Evolutionary conservation across 768 basidiomycete genomes (phyloP), one percentile per base, ranked within the genome.

Genomic region (Lyophyllum atratum): DNA sequence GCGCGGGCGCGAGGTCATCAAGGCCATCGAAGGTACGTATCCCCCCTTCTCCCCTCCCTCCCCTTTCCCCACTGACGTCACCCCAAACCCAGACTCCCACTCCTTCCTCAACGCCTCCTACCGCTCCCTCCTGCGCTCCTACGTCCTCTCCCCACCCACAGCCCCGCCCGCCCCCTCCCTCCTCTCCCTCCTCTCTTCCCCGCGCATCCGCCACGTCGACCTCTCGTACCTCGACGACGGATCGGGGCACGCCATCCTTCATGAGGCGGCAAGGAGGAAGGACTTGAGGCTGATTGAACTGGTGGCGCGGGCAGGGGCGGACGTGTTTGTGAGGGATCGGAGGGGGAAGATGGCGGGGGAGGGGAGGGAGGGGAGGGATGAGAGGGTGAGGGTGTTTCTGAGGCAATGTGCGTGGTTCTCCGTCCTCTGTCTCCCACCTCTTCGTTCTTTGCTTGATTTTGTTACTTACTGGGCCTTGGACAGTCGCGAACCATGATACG

Each of bases 251-350:
- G 85, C 91, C 0, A 71, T 97, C 5, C 77, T 98, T 0, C 95
- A 98, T 61, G 95, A 95, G 69, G 93, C 94, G 1, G 91, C 92
- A 0, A 77, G 83, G 33, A 80, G 93, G 15, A 87, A 88, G 57
- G 93, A 97, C 66, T 73, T 96, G 21, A 78, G 85, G 4, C 73
- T 96, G 19, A 84, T 96, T 25, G 92, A 96, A 65, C 80, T 93
- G n/a, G 88, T 86, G 0, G 84, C 95, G 1, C 83, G 89, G 22
- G 88, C 89, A 9, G 94, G 94, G 0, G 93, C 92, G 0, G 93
- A 95, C 66, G 89, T 95, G 4, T 95, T 95, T 66, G 87, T 90
- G 1, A 79, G 93, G 4, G 89, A 96, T 70, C 78, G 86, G 21
- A 79, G 73, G 58, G 94, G 95, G 0, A 87, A 80, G 64, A 82